phyloP scores from a whole-genome alignment of 73 alveolate species.

The Paramecium octaurelia region DNA sequence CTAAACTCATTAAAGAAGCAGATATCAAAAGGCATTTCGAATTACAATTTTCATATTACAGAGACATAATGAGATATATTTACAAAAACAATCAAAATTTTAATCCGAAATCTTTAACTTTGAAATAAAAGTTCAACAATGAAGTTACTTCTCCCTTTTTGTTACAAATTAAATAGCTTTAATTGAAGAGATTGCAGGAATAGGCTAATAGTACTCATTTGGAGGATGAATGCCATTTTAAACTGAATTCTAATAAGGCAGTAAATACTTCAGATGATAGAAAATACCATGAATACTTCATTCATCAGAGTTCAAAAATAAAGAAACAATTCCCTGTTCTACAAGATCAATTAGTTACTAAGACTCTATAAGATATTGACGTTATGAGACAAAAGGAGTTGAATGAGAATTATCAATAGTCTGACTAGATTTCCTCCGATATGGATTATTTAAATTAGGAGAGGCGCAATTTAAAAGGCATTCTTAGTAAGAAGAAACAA shows the following conservation, averaged over 20 bases:
- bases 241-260: background rate
- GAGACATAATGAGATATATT: background rate
- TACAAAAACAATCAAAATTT: background rate
- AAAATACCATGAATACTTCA: conserved; percentile 35
- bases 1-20: background rate
- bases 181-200: background rate
- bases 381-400: background rate
- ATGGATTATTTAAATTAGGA: background rate
- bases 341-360: background rate
- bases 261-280: background rate
- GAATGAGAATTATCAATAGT: background rate
- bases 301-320: background rate
- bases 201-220: background rate
- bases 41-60: background rate
- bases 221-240: background rate
- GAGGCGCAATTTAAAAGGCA: background rate
- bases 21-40: background rate
- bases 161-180: background rate
- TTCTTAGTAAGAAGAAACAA: background rate
- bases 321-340: background rate
- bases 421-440: background rate
- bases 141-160: conserved; percentile 4
- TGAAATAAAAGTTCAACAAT: background rate
- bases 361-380: conserved; percentile 25
- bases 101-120: background rate